phyloP scores from a whole-genome alignment of 1,284 basidiomycete species.

The Pascua sp. region DNA sequence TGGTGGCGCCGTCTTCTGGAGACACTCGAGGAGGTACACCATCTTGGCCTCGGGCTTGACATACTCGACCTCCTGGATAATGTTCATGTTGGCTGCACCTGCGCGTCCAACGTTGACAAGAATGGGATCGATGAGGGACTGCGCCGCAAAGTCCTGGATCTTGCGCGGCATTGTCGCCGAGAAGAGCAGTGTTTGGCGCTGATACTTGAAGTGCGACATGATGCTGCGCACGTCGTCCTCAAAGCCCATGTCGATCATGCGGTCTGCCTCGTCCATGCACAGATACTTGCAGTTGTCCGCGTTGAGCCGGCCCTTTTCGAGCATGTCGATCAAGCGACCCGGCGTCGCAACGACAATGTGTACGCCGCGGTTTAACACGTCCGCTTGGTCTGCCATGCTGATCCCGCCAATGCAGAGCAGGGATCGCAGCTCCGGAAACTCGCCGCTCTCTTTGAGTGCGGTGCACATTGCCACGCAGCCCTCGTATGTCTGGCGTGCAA shows the following conservation, averaged over 20 bases:
- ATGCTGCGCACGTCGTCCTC: conserved; percentile 98
- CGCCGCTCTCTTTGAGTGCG: conserved; percentile 69
- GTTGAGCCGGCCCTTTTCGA: conserved; percentile 84
- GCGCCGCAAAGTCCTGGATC: conserved; percentile 97
- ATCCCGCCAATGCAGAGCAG: conserved; percentile 96
- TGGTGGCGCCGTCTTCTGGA: conserved; percentile 97
- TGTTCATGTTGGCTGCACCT: conserved; percentile 94
- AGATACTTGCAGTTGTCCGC: conserved; percentile 90
- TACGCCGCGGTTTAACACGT: conserved; percentile 81
- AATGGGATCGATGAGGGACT: conserved; percentile 86
- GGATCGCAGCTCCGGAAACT: conserved; percentile 78
- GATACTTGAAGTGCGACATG: conserved; percentile 97
- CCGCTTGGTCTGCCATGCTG: conserved; percentile 92
- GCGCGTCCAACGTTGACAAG: conserved; percentile 97
- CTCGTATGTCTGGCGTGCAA: conserved; percentile 94
- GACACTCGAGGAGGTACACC: conserved; percentile 94
- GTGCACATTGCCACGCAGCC: conserved; percentile 82
- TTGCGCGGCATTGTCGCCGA: conserved; percentile 99
- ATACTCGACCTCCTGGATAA: conserved; percentile 96
- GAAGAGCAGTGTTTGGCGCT: conserved; percentile 94
- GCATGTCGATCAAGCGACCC: conserved; percentile 57
- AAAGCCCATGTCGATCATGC: conserved; percentile 99
- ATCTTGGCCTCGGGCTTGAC: conserved; percentile 99
- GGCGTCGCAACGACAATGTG: conserved; percentile 70
- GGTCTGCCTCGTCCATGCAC: conserved; percentile 98